Base-by-base conservation (phyloP, 1,284 basidiomycete species). In the Apiotrichum montevideense region DNA sequence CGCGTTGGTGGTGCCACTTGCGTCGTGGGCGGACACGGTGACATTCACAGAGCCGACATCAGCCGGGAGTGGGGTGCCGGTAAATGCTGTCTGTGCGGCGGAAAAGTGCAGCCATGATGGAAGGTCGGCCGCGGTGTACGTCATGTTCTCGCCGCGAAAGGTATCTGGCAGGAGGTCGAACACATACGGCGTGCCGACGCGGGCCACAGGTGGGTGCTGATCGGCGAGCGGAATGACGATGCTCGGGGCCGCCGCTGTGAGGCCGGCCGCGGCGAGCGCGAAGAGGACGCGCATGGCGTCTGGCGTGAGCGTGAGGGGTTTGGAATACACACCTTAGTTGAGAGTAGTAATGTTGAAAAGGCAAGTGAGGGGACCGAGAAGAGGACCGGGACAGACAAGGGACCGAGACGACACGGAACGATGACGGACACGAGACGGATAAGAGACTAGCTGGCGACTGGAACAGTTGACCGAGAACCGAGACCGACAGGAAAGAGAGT, bases 21-120 rank as follows among this genome's bases (percentile, higher is more conserved):
- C 46, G 52, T 76, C 76, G 5, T 63, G 63, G 4, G 75, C 76
- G 7, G 67, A 68, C 33, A 75, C 41, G 0, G 63, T 68, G 29
- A 76, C 54, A 41, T 53, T 59, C 55, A 42, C 56, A 59, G 65
- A 54, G 0, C 71, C 73, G n/a, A 71, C 63, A 45, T 77, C 72
- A 0, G 63, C 46, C 3, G 57, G 51, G 1, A 63, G 48, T 6
- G 75, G 73, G 1, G 71, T 76, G 0, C 71, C 69, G 52, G 62
- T 62, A 52, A 77, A 75, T 0, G 73, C 63, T 14, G 55, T 35
- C 37, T 67, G 55, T 3, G 62, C 59, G 11, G 68, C 46, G 15
- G 71, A 63, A 61, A 72, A 77, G 13, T 63, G 63, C 41, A 82
- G 70, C 82, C 82, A 83, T 9, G 64, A 35, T 0, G 82, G 81